phyloP scores from a whole-genome alignment of 179 eudicot species.

The Beta corolliflora region DNA sequence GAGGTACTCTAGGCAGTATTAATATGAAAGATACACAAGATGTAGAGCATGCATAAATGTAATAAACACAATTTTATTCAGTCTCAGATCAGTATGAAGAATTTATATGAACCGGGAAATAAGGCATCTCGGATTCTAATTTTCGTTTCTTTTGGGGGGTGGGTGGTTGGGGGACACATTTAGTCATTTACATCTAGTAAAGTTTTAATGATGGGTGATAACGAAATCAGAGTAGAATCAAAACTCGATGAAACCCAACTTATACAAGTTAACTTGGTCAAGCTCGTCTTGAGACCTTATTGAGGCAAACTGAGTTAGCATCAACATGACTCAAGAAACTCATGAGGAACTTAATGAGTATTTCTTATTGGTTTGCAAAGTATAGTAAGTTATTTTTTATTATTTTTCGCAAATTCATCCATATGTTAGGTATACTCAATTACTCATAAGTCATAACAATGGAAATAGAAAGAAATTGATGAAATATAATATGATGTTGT shows the following conservation, averaged over 20 bases:
- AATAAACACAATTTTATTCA: background rate
- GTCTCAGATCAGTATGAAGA: background rate
- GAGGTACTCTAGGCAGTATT: conserved; percentile 10
- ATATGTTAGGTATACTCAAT: background rate
- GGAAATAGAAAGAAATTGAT: background rate
- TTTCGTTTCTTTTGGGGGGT: background rate
- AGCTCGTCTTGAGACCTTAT: background rate
- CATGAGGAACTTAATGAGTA: background rate
- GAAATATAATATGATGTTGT: background rate
- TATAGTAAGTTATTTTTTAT: background rate
- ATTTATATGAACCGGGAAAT: background rate
- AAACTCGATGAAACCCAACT: background rate
- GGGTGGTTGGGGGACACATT: background rate
- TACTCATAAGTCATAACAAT: background rate
- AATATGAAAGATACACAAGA: background rate
- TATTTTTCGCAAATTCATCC: background rate
- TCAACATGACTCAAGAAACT: background rate
- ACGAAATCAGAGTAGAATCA: background rate
- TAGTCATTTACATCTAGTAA: background rate
- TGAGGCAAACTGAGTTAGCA: background rate
- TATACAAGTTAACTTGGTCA: background rate
- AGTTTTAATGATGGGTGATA: background rate
- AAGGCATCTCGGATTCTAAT: background rate
- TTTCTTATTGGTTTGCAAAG: background rate
- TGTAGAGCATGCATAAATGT: background rate